Percentiles rank a stretch among this genome's conserved stretches.
phyloP scores from a whole-genome alignment of 2,329 filamentous ascomycete species.

The Fusarium luffae region DNA sequence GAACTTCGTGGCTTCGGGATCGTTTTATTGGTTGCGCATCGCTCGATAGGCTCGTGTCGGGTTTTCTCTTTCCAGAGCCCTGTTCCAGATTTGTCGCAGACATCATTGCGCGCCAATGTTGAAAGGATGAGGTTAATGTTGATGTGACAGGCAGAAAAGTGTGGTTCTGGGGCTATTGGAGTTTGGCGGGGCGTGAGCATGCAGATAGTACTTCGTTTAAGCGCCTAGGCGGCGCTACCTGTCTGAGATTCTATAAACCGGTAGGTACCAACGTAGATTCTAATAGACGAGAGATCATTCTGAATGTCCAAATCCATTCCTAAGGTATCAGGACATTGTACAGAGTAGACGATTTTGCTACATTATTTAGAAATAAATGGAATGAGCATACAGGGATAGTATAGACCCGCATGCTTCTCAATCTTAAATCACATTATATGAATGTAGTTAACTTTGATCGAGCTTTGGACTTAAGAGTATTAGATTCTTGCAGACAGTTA shows the following conservation, averaged over 20 bases:
- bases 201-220: slow-evolving; percentile 12
- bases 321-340: neutral
- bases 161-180: slow-evolving; percentile 29
- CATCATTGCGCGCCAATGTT: slow-evolving; percentile 32
- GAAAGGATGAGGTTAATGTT: slow-evolving; percentile 19
- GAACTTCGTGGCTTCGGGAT: slow-evolving; percentile 1
- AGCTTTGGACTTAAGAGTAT: neutral
- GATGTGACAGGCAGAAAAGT: slow-evolving; percentile 34
- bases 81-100: slow-evolving; percentile 9
- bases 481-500: neutral
- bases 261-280: neutral
- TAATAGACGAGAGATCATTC: neutral
- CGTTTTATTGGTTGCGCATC: slow-evolving; percentile 10
- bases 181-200: slow-evolving; percentile 31
- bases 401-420: neutral
- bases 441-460: neutral
- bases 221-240: neutral
- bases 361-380: neutral
- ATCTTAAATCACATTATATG: neutral
- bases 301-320: neutral
- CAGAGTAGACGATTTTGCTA: neutral
- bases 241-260: neutral
- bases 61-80: slow-evolving; percentile 37
- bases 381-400: neutral
- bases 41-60: neutral